Percentiles rank a stretch among this genome's conserved stretches.
Evolutionary conservation across 495 filamentous ascomycete genomes (phyloP).

Genomic region (Astrothelium subdiscretum): DNA sequence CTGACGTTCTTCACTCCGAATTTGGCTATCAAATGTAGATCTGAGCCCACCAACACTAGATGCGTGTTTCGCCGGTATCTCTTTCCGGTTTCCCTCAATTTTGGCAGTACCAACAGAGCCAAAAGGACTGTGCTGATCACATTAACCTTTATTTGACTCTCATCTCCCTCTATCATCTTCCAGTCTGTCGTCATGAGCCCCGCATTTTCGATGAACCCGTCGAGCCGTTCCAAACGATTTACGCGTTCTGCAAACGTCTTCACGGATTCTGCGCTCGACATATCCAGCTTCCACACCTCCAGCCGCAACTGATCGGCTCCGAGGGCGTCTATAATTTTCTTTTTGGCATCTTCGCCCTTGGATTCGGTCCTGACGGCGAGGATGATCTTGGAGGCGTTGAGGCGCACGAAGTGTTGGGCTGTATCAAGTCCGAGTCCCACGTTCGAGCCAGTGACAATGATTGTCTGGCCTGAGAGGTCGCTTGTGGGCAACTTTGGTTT

Average conservation of each 20-base stretch:
- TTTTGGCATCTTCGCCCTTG: constrained; percentile 1
- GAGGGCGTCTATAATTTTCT: constrained; percentile 21
- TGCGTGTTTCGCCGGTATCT: constrained; percentile 13
- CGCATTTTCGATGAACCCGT: constrained; percentile 20
- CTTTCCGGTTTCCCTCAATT: constrained; percentile 10
- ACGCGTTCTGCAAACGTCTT: constrained; percentile 34
- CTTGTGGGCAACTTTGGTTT: not conserved
- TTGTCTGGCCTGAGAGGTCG: constrained; percentile 1
- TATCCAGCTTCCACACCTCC: constrained; percentile 44
- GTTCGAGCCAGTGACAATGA: constrained; percentile 4
- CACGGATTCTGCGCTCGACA: constrained; percentile 38
- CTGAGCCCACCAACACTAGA: constrained; percentile 10
- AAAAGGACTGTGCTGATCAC: constrained; percentile 44
- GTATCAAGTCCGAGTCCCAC: constrained; percentile 2
- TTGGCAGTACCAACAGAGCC: constrained; percentile 41
- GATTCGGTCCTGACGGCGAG: not conserved
- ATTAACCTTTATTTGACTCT: constrained; percentile 46
- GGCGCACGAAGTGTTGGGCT: not conserved
- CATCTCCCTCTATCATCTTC: constrained; percentile 28
- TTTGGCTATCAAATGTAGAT: constrained; percentile 1
- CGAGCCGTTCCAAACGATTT: constrained; percentile 29
- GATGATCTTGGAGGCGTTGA: not conserved
- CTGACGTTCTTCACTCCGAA: not conserved
- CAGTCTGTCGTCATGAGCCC: not conserved
- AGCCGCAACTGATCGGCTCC: constrained; percentile 32